Percentiles rank a stretch among this genome's conserved stretches.
These are phyloP conservation scores for Populus simonii DNA, from an alignment of 345 rosid genomes.

Conservation along the genomic window DNA sequence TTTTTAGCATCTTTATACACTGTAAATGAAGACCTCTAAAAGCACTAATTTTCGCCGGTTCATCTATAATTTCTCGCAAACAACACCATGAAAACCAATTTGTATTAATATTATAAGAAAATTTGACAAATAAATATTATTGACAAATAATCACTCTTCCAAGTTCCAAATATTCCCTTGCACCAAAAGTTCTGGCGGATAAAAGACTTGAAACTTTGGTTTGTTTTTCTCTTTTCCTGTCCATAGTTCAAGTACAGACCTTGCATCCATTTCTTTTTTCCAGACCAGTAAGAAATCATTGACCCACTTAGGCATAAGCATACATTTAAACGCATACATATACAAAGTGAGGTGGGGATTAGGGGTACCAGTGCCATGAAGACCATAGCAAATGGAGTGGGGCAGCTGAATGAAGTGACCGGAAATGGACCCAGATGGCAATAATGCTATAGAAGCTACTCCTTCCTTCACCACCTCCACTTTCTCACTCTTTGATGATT, in stretches of 20 bases:
- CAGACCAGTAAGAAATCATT: neutral
- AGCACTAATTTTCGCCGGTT: neutral
- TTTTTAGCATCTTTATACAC: neutral
- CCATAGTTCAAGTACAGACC: too few species aligned
- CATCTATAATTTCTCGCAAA: neutral
- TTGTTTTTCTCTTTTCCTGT: too few species aligned
- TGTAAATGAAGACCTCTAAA: neutral
- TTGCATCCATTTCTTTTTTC: neutral
- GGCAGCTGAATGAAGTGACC: constrained; percentile 91
- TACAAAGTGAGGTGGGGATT: neutral
- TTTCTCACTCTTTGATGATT: constrained; percentile 17
- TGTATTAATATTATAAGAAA: too few species aligned
- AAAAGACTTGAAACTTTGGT: too few species aligned
- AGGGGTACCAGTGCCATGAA: constrained; percentile 71
- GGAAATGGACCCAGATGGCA: constrained; percentile 79
- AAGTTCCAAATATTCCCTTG: too few species aligned
- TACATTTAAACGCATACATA: too few species aligned
- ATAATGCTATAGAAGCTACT: constrained; percentile 79
- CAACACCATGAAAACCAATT: neutral
- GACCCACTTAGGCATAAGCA: too few species aligned
- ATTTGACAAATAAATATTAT: too few species aligned
- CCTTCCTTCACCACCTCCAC: constrained; percentile 62
- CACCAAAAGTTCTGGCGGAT: too few species aligned
- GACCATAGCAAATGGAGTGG: constrained; percentile 79
- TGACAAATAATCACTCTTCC: too few species aligned